Conservation (phyloP, 176 grass and related monocot species). For the Hordeum marinum region DNA sequence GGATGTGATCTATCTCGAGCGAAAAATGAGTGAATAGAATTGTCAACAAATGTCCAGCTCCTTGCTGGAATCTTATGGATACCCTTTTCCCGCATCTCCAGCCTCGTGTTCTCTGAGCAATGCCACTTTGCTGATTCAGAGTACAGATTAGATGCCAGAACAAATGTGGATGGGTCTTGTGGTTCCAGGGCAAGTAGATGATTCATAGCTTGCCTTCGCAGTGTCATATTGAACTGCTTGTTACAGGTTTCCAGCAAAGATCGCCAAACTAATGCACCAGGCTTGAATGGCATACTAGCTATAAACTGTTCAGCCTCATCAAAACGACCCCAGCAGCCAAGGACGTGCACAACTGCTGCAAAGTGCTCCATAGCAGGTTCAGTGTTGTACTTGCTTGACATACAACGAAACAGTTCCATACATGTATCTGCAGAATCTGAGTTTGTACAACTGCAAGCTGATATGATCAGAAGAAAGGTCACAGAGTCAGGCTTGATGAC, state of each 20-base stretch:
- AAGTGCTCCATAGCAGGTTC: constrained; percentile 45
- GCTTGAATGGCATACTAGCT: constrained; percentile 42
- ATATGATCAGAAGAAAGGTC: constrained; percentile 54
- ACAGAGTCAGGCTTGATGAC: constrained; percentile 49
- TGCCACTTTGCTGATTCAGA: constrained; percentile 61
- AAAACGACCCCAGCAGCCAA: constrained; percentile 54
- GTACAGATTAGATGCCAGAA: constrained; percentile 58
- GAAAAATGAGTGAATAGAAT: constrained; percentile 50
- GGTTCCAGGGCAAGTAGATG: constrained; percentile 40
- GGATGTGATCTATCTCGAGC: constrained; percentile 61
- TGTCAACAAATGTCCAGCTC: constrained; percentile 59
- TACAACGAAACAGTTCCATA: constrained; percentile 39
- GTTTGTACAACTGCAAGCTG: constrained; percentile 50
- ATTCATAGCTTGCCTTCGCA: constrained; percentile 33
- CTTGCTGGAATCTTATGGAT: constrained; percentile 50
- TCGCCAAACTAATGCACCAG: constrained; percentile 53
- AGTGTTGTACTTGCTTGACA: constrained; percentile 33
- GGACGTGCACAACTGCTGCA: constrained; percentile 48
- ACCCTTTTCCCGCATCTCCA: constrained; percentile 56
- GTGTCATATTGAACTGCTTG: constrained; percentile 20
- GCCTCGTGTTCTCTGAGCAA: constrained; percentile 50
- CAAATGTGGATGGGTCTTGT: constrained; percentile 46
- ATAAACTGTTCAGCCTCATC: constrained; percentile 53
- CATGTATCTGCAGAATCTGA: constrained; percentile 43
- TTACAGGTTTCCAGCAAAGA: constrained; percentile 62